Percentiles rank a stretch among this genome's conserved stretches.
Conservation (phyloP, 106 monocot species). For the Amphibolis antarctica region DNA sequence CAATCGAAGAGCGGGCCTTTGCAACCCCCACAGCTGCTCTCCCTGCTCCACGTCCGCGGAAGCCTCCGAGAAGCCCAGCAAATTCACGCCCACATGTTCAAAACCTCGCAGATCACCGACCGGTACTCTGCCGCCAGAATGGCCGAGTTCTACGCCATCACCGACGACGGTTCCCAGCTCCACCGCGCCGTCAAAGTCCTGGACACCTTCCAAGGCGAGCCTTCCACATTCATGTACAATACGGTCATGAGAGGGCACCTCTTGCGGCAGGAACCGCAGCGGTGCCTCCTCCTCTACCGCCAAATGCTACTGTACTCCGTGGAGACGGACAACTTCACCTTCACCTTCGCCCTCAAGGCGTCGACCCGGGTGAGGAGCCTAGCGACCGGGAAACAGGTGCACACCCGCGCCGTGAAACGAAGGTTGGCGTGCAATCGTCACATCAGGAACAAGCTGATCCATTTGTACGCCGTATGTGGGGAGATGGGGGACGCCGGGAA, state of each 20-base stretch:
- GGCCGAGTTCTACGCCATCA: slow-evolving; percentile 49
- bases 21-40: slow-evolving; percentile 11
- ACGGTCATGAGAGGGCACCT: slow-evolving; percentile 42
- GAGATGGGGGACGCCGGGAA: slow-evolving; percentile 29
- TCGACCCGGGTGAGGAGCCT: slow-evolving; percentile 20
- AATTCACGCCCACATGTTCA: slow-evolving; percentile 48
- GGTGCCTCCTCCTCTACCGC: slow-evolving; percentile 23
- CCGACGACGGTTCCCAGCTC: slow-evolving; percentile 6
- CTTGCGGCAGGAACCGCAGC: slow-evolving; percentile 10
- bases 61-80: slow-evolving; percentile 45
- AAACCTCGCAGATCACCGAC: slow-evolving; percentile 37
- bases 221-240: slow-evolving; percentile 43
- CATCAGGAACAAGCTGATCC: slow-evolving; percentile 52
- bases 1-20: not conserved
- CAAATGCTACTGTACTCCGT: slow-evolving; percentile 13
- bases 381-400: slow-evolving; percentile 31
- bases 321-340: slow-evolving; percentile 40
- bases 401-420: slow-evolving; percentile 27
- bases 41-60: slow-evolving; percentile 42
- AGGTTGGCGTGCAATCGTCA: slow-evolving; percentile 23
- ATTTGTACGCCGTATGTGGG: slow-evolving; percentile 36
- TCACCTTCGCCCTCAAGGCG: slow-evolving; percentile 59
- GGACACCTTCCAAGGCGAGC: slow-evolving; percentile 7
- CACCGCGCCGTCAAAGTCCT: slow-evolving; percentile 27
- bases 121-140: slow-evolving; percentile 53